Conservation (phyloP, 371 early-diverging fungal species). For the Entomophthora muscae region DNA sequence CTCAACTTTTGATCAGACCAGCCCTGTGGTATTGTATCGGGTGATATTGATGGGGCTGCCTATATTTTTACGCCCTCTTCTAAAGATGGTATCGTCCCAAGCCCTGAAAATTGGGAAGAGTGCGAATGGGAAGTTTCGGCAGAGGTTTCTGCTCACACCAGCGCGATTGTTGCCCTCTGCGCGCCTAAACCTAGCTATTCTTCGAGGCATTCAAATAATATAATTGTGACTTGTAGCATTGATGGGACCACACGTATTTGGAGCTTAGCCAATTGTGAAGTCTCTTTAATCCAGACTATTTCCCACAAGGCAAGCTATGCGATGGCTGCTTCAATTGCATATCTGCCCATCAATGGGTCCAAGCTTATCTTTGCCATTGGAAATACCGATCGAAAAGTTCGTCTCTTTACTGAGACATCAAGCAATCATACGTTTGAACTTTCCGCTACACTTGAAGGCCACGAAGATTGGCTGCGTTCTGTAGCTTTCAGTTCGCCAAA, state of each 20-base stretch:
- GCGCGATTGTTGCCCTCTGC: background rate
- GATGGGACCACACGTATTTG: background rate
- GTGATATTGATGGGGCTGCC: background rate
- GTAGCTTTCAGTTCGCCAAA: constrained; percentile 54
- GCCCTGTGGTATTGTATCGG: background rate
- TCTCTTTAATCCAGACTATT: background rate
- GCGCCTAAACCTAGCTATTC: background rate
- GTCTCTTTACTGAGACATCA: background rate
- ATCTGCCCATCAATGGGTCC: background rate
- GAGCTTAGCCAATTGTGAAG: background rate
- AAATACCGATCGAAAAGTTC: background rate
- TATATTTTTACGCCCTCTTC: background rate
- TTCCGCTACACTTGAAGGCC: constrained; percentile 78
- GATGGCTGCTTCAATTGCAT: background rate
- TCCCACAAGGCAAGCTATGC: constrained; percentile 4
- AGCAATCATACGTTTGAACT: constrained; percentile 12
- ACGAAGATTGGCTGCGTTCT: constrained; percentile 90
- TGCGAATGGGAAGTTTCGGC: background rate
- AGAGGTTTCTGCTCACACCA: background rate
- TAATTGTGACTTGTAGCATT: background rate
- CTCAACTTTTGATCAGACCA: background rate
- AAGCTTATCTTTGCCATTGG: background rate
- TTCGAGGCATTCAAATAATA: background rate
- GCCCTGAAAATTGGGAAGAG: background rate
- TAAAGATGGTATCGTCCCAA: background rate